Conservation (phyloP, 2,329 filamentous ascomycete species). For the Leptodontidium sp. region DNA sequence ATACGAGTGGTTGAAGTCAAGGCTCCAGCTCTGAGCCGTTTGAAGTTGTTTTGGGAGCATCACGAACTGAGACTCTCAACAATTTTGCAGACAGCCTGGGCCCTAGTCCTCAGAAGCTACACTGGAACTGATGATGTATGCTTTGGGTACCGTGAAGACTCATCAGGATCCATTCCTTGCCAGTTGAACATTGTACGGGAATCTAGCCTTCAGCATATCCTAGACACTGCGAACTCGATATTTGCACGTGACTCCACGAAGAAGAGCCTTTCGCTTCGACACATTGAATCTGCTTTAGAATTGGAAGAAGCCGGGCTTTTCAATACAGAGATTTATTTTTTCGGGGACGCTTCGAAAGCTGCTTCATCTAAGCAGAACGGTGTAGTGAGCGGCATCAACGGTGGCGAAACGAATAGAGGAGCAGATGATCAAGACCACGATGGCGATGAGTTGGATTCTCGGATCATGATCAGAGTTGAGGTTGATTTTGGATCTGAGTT, state of each 20-base stretch:
- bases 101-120: slow-evolving; percentile 51
- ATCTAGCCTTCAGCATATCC: slow-evolving; percentile 15
- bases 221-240: slow-evolving; percentile 4
- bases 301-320: not conserved
- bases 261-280: not conserved
- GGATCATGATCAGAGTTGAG: slow-evolving; percentile 5
- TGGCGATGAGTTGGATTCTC: not conserved
- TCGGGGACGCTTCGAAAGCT: not conserved
- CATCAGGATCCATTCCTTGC: slow-evolving; percentile 42
- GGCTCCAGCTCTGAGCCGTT: not conserved
- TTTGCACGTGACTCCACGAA: not conserved
- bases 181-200: slow-evolving; percentile 13
- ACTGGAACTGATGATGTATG: slow-evolving; percentile 47
- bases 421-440: not conserved
- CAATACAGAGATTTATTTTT: slow-evolving; percentile 6
- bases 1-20: not conserved
- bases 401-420: too few relatives aligned
- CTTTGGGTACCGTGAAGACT: slow-evolving; percentile 49
- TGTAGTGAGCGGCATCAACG: not conserved
- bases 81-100: slow-evolving; percentile 51
- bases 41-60: slow-evolving; percentile 48
- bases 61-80: slow-evolving; percentile 49
- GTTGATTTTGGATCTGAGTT: not conserved
- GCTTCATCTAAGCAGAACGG: too few relatives aligned
- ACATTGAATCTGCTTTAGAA: not conserved